These are phyloP conservation scores for Colletotrichum euphorbiae DNA, from an alignment of 2,329 filamentous ascomycete species.

Conservation along the genomic window DNA sequence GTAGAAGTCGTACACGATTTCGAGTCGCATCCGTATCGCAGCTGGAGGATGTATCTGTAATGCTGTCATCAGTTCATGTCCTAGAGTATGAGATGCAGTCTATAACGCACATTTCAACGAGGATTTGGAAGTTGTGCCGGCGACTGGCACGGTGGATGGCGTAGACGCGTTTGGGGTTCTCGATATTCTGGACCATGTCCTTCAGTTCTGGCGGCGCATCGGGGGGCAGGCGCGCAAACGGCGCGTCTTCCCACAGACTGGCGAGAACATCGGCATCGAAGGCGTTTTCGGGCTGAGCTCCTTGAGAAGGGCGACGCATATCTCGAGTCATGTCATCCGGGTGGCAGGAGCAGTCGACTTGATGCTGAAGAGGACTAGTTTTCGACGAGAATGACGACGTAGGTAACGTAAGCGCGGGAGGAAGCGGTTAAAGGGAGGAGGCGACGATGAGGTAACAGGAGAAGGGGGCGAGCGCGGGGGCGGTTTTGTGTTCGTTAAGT, in stretches of 20 bases:
- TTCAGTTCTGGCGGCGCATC: conserved; percentile 71
- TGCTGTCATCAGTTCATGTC: conserved; percentile 37
- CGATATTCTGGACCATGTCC: conserved; percentile 66
- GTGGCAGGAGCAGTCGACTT: conserved; percentile 32
- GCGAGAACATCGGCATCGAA: conserved; percentile 63
- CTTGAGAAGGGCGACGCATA: conserved; percentile 50
- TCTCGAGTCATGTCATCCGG: conserved; percentile 64
- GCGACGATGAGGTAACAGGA: not conserved
- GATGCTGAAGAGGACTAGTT: conserved; percentile 15
- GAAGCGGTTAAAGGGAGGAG: conserved; percentile 7
- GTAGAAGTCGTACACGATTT: conserved; percentile 78
- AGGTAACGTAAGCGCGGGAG: conserved; percentile 13
- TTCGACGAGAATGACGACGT: conserved; percentile 1
- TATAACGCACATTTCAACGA: conserved; percentile 72
- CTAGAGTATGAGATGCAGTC: conserved; percentile 3
- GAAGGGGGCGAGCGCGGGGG: not conserved
- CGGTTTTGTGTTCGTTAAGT: not conserved
- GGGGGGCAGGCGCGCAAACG: conserved; percentile 68
- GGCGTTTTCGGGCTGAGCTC: conserved; percentile 47
- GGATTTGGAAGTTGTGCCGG: conserved; percentile 72
- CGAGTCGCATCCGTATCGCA: conserved; percentile 83
- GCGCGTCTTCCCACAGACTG: conserved; percentile 69
- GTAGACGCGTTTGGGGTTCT: conserved; percentile 71
- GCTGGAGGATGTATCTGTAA: conserved; percentile 79
- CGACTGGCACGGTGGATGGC: conserved; percentile 70